Conservation (phyloP, 1,284 basidiomycete species). For the Schizopora paradoxa region DNA sequence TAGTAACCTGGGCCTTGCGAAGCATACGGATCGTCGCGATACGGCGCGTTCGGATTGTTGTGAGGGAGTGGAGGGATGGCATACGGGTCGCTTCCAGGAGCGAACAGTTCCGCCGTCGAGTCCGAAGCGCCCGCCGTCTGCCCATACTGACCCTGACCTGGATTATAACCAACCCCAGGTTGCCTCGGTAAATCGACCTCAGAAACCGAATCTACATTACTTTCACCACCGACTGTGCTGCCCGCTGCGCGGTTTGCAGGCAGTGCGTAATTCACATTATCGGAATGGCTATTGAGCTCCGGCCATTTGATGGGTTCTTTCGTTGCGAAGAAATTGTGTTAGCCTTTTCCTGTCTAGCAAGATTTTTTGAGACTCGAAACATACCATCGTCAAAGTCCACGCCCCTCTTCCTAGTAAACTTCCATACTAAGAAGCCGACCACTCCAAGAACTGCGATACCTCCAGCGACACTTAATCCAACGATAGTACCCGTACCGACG, state of each 20-base stretch:
- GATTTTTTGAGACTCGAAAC: slow-evolving; percentile 28
- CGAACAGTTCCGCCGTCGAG: slow-evolving; percentile 46
- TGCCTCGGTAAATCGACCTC: slow-evolving; percentile 48
- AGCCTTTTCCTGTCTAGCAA: slow-evolving; percentile 9
- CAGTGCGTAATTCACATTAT: slow-evolving; percentile 44
- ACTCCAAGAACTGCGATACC: slow-evolving; percentile 66
- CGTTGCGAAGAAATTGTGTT: slow-evolving; percentile 6
- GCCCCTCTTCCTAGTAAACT: slow-evolving; percentile 72
- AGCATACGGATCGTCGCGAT: slow-evolving; percentile 60
- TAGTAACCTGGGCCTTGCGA: slow-evolving; percentile 44
- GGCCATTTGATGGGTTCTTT: slow-evolving; percentile 88
- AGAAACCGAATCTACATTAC: slow-evolving; percentile 51
- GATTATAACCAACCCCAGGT: slow-evolving; percentile 31
- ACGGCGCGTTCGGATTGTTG: slow-evolving; percentile 66
- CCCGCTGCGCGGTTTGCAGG: slow-evolving; percentile 44
- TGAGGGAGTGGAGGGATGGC: slow-evolving; percentile 81
- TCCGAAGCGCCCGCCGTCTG: slow-evolving; percentile 37
- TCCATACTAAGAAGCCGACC: slow-evolving; percentile 73
- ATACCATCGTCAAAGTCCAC: slow-evolving; percentile 70
- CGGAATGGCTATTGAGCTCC: slow-evolving; percentile 65
- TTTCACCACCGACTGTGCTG: slow-evolving; percentile 54
- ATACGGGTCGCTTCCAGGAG: slow-evolving; percentile 56
- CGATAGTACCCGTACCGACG: slow-evolving; percentile 61
- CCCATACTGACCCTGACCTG: slow-evolving; percentile 21
- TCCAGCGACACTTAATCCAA: slow-evolving; percentile 73